Base-by-base conservation (phyloP, 148 eudicot species). In the Suaeda aralocaspica region DNA sequence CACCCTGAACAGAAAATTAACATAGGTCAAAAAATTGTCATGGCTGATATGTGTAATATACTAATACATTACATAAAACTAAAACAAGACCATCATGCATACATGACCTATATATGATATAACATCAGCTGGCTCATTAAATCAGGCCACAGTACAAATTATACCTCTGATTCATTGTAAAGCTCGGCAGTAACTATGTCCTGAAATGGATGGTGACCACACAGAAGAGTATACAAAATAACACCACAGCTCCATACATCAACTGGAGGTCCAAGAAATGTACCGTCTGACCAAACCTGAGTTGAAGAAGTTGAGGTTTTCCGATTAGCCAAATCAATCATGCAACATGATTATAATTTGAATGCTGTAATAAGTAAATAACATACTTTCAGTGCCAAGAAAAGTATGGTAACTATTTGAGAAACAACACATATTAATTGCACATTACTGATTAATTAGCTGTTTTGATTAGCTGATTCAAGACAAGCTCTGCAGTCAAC, bases 161-260 rank as follows among this genome's bases (percentile, higher is more conserved):
- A 42, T 80, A 92, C 98, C 98, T 90, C 88, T 71, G 91, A n/a
- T n/a, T n/a, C n/a, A n/a, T n/a, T n/a, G n/a, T n/a, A n/a, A n/a
- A n/a, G n/a, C n/a, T n/a, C n/a, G n/a, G n/a, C n/a, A n/a, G n/a
- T n/a, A n/a, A n/a, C 87, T 66, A 85, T 88, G 71, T 89, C 97
- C 59, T 91, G 96, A 81, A 93, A 93, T 41, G 98, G 98, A 64
- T 87, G 88, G 44, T 89, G 82, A 26, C 98, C 98, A 71, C 97
- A 93, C 13, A 93, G 91, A 72, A 91, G 92, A 52, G 98, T 95
- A 83, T 91, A 93, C 63, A 93, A 76, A 74, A 93, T 87, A 51
- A 93, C 96, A 56, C 97, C 97, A 68, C 98, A 93, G 79, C 98
- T 93, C 98, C 98, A 93, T 25, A 89, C 97, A 80, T 93, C 98